Conservation (phyloP, 257 asterid genomes). For the Nicotiana obtusifolia region DNA sequence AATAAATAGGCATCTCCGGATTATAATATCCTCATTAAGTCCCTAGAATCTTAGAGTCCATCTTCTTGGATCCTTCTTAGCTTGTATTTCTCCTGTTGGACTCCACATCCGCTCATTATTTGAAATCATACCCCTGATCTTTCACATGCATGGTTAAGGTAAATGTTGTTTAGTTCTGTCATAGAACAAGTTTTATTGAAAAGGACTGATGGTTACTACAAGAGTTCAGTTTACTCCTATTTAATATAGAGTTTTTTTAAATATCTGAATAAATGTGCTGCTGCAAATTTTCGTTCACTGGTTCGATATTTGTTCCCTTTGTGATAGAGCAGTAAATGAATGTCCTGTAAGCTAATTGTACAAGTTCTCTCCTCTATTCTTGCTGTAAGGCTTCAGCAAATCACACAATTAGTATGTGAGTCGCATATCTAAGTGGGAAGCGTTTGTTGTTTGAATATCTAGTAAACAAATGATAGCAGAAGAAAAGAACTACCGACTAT, state of each 20-base stretch:
- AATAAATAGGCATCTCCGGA: background rate
- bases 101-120: background rate
- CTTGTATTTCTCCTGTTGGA: background rate
- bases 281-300: background rate
- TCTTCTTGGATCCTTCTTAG: background rate
- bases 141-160: constrained; percentile 1
- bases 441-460: background rate
- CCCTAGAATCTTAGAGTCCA: background rate
- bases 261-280: background rate
- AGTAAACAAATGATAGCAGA: background rate
- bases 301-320: background rate
- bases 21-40: background rate
- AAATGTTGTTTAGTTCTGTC: background rate
- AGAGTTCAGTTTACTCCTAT: background rate
- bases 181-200: background rate
- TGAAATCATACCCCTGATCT: background rate
- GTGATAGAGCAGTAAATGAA: background rate
- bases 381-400: background rate
- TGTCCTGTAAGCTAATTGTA: background rate
- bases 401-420: background rate
- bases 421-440: background rate
- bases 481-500: background rate
- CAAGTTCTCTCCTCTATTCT: background rate
- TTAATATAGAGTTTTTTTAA: background rate
- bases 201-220: background rate